A percentile compares a stretch with the other conserved stretches of the same genome.
phyloP scores from a whole-genome alignment of 495 filamentous ascomycete species.

The Aspergillus avenaceus region DNA sequence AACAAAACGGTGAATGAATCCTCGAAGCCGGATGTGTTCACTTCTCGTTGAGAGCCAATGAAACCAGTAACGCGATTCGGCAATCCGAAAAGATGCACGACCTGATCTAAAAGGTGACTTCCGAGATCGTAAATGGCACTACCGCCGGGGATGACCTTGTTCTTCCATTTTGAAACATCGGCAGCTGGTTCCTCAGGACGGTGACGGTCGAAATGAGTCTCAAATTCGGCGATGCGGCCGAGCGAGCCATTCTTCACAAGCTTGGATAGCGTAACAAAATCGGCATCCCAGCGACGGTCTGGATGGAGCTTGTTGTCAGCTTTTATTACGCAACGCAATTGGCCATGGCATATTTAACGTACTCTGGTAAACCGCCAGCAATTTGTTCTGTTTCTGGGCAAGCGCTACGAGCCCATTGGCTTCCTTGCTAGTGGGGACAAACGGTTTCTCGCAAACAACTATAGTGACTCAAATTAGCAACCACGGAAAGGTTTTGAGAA shows the following conservation, averaged over 20 bases:
- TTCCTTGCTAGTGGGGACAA: slow-evolving; percentile 68
- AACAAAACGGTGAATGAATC: slow-evolving; percentile 68
- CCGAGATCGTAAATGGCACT: slow-evolving; percentile 81
- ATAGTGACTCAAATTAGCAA: not conserved
- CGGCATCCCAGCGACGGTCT: slow-evolving; percentile 79
- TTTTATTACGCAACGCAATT: not conserved
- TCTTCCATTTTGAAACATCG: slow-evolving; percentile 63
- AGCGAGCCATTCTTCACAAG: slow-evolving; percentile 50
- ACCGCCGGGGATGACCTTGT: slow-evolving; percentile 60
- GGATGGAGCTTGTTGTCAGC: slow-evolving; percentile 5
- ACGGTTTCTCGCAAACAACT: slow-evolving; percentile 87
- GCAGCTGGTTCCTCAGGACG: slow-evolving; percentile 50
- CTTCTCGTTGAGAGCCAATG: slow-evolving; percentile 59
- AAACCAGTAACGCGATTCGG: slow-evolving; percentile 66
- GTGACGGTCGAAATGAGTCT: slow-evolving; percentile 83
- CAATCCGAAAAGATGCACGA: slow-evolving; percentile 70
- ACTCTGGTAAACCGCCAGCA: slow-evolving; percentile 83
- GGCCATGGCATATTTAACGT: slow-evolving; percentile 8
- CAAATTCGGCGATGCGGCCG: slow-evolving; percentile 73
- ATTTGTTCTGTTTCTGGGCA: slow-evolving; percentile 54
- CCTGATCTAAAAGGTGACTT: slow-evolving; percentile 80
- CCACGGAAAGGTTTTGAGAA: not conserved
- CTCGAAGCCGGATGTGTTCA: slow-evolving; percentile 54
- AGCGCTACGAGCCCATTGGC: slow-evolving; percentile 65
- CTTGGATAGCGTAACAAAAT: slow-evolving; percentile 72